A percentile compares a stretch with the other conserved stretches of the same genome.
Conservation (phyloP, 768 basidiomycete genomes). For the Atractiella rhizophila region DNA sequence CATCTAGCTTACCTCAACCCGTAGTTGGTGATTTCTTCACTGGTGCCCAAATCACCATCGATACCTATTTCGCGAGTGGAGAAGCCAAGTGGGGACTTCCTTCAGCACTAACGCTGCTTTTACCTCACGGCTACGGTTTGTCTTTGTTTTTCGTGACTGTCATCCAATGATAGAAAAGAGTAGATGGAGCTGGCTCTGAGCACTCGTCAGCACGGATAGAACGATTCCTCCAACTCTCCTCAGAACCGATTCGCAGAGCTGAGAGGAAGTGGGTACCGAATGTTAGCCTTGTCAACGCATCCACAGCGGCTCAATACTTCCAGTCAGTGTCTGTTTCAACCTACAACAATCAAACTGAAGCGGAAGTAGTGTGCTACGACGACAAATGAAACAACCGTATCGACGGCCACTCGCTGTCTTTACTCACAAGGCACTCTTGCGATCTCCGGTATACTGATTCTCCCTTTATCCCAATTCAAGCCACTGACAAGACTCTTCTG, state of each 20-base stretch:
- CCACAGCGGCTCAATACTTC: slow-evolving; percentile 78
- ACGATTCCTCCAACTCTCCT: slow-evolving; percentile 67
- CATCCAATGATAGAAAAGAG: no score
- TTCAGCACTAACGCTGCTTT: slow-evolving; percentile 56
- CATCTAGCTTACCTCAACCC: no score
- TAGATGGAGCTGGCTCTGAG: slow-evolving; percentile 81
- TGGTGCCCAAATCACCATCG: slow-evolving; percentile 69
- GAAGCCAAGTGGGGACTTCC: slow-evolving; percentile 88
- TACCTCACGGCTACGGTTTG: slow-evolving; percentile 55
- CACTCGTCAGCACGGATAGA: slow-evolving; percentile 65
- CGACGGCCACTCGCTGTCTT: slow-evolving; percentile 64
- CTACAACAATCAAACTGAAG: no score
- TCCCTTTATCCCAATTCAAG: no score
- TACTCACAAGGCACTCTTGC: slow-evolving; percentile 55
- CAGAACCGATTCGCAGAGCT: slow-evolving; percentile 33
- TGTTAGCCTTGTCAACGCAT: slow-evolving; percentile 66
- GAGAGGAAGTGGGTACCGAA: slow-evolving; percentile 25
- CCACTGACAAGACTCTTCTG: no score
- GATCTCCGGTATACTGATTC: no score
- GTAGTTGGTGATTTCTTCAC: no score
- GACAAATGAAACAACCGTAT: slow-evolving; percentile 62
- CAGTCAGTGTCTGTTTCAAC: no score
- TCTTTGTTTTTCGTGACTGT: no score
- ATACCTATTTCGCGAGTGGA: slow-evolving; percentile 59
- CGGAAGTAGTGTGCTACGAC: no score